Evolutionary conservation across 2,329 filamentous ascomycete genomes (phyloP).

Genomic region (Shiraia bambusicola): DNA sequence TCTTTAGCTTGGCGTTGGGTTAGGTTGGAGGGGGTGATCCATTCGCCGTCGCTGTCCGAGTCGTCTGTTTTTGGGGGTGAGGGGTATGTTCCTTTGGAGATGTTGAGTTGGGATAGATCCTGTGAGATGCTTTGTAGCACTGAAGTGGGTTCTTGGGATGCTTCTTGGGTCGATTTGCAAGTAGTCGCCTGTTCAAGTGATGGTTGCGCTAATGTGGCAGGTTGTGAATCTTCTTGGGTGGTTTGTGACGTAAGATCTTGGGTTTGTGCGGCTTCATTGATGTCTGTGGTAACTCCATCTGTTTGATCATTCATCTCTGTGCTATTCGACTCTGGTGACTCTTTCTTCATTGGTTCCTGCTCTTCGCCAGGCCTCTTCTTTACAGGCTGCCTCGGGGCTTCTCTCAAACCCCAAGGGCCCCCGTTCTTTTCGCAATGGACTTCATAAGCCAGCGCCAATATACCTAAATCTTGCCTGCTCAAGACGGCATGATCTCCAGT

Average conservation of each 20-base stretch:
- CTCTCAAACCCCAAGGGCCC: slow-evolving; percentile 84
- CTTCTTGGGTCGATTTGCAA: no score
- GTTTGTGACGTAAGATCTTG: no score
- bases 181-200: neutral
- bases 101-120: slow-evolving; percentile 23
- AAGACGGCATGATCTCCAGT: slow-evolving; percentile 89
- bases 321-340: neutral
- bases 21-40: slow-evolving; percentile 94
- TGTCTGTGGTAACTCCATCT: no score
- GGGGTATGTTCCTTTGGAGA: slow-evolving; percentile 9
- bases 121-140: slow-evolving; percentile 12
- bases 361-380: slow-evolving; percentile 55
- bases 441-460: slow-evolving; percentile 90
- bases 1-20: slow-evolving; percentile 78
- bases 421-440: slow-evolving; percentile 87
- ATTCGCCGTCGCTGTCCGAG: slow-evolving; percentile 56
- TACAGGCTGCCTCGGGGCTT: slow-evolving; percentile 74
- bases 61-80: slow-evolving; percentile 19
- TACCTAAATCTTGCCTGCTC: slow-evolving; percentile 83
- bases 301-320: no score
- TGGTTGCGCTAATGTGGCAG: no score
- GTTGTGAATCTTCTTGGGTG: no score
- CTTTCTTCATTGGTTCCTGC: slow-evolving; percentile 6
- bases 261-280: no score
- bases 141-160: neutral